Conservation (phyloP, 345 rosid species). For the Murraya koenigii region DNA sequence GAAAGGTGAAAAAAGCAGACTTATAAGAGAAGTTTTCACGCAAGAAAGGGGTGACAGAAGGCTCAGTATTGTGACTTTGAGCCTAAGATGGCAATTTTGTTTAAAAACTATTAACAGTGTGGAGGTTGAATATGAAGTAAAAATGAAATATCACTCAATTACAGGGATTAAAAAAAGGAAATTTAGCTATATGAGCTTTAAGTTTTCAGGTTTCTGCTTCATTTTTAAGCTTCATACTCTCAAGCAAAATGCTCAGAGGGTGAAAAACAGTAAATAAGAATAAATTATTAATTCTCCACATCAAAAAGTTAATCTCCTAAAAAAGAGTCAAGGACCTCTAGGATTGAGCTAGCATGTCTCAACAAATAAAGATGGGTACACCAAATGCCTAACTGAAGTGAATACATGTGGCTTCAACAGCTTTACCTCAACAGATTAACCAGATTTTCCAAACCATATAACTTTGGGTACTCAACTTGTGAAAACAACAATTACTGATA, state of each 20-base stretch:
- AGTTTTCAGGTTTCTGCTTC: not conserved
- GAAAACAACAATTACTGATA: not conserved
- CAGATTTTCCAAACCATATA: not conserved
- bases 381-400: not conserved
- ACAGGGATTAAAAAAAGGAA: too few relatives aligned
- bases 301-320: not conserved
- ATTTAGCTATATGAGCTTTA: not conserved
- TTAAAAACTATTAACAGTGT: not conserved
- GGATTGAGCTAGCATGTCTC: not conserved
- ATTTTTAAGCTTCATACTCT: not conserved
- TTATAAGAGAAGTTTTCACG: not conserved
- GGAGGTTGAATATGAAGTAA: not conserved
- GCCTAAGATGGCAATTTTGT: not conserved
- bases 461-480: not conserved
- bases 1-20: not conserved
- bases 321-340: not conserved
- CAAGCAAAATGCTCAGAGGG: not conserved
- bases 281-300: not conserved
- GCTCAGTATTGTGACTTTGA: not conserved
- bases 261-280: not conserved
- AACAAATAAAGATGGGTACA: not conserved
- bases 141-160: too few relatives aligned
- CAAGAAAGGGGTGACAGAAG: not conserved
- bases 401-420: not conserved
- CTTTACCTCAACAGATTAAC: not conserved